Conservation (phyloP, 2,329 filamentous ascomycete species). For the Cladosporium sp. region DNA sequence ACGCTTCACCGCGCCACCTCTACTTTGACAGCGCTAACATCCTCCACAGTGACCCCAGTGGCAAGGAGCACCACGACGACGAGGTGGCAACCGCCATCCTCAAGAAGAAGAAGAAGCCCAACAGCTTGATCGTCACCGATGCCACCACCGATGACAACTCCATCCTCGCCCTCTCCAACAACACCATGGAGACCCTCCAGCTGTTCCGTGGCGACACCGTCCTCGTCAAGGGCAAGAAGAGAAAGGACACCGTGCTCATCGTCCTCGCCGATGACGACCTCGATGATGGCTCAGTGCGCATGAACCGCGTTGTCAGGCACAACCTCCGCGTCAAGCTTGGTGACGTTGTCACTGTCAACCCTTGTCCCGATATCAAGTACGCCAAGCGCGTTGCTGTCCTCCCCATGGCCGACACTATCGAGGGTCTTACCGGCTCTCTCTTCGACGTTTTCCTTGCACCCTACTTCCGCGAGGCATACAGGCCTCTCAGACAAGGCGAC, state of each 20-base stretch:
- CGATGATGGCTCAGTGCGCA: conserved; percentile 93
- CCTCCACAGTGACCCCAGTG: conserved; percentile 33
- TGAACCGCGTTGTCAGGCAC: conserved; percentile 98
- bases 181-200: conserved; percentile 97
- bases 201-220: conserved; percentile 99
- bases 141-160: conserved; percentile 99
- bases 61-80: conserved; percentile 66
- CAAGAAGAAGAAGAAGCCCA: conserved; percentile 99
- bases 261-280: conserved; percentile 97
- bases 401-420: conserved; percentile 95
- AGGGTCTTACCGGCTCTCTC: conserved; percentile 94
- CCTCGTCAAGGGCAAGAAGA: conserved; percentile 98
- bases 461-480: conserved; percentile 99
- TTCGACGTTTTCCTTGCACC: conserved; percentile 99
- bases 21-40: conserved; percentile 72
- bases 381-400: conserved; percentile 99
- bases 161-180: conserved; percentile 95
- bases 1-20: conserved; percentile 61
- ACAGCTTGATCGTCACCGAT: conserved; percentile 98
- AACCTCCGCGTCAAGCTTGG: conserved; percentile 98
- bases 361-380: conserved; percentile 99
- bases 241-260: conserved; percentile 97
- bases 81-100: conserved; percentile 94
- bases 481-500: conserved; percentile 94
- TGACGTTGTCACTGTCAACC: conserved; percentile 94